Base-by-base conservation (phyloP, 2,329 filamentous ascomycete species). In the Sarocladiaceae sp. region DNA sequence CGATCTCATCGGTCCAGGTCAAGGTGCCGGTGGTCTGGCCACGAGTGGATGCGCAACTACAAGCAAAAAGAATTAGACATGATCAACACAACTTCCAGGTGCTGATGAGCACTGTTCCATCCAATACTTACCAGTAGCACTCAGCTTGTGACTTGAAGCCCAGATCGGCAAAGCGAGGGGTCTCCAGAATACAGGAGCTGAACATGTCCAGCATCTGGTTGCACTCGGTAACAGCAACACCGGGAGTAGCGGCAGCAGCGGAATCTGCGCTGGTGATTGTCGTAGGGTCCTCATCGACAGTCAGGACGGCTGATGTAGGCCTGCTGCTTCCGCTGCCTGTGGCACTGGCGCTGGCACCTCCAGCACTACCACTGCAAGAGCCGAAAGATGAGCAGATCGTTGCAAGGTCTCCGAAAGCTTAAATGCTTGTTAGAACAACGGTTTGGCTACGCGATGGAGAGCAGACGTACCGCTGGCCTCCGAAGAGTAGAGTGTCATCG, bases 91-190 rank as follows among this genome's bases (percentile, higher is more conserved):
- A n/a, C n/a, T n/a, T n/a, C n/a, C n/a, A n/a, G n/a, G n/a, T n/a
- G n/a, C n/a, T n/a, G n/a, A n/a, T n/a, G 15, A 31, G 28, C 28
- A 8, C 15, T 37, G 35, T 37, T 6, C 6, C 20, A 6, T 2
- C 12, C 15, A 4, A 20, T 18, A 54, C 64, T 54, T 48, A 67
- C 66, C 66, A 67, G 57, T 64, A 66, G 58, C 66, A 68, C 17
- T 58, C 55, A 17, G 66, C 65, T 44, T 67, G 65, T 26, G 62
- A 57, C 18, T 44, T 55, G 52, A 51, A 59, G 20, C 60, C 60
- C 20, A 64, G 51, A 4, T 55, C 36, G n/a, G 57, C 56, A 54
- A 67, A 68, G 18, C 57, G 56, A 4, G 51, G 52, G 20, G 61
- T 59, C 33, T 58, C 51, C 10, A 36, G 52, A 35, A 56, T 58